Conservation (phyloP, 2,329 filamentous ascomycete species). For the Sarocladium brachiariae region DNA sequence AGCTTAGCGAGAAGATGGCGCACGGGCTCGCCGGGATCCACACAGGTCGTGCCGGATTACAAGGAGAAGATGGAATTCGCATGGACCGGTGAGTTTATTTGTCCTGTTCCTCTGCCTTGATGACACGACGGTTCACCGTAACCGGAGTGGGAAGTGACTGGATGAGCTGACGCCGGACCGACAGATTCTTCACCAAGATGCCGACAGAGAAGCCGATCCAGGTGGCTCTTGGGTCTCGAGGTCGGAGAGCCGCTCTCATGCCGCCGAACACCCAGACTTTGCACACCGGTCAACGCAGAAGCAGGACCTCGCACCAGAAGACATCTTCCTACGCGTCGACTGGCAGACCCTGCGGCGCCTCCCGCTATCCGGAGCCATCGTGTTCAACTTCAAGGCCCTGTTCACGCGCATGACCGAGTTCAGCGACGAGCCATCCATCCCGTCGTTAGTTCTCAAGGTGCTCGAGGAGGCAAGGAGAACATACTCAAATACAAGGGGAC, state of each 20-base stretch:
- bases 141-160: too few relatives aligned
- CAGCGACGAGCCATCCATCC: constrained; percentile 64
- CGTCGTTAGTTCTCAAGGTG: constrained; percentile 60
- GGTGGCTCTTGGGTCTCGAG: constrained; percentile 79
- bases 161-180: background rate
- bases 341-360: constrained; percentile 82
- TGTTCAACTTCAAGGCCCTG: constrained; percentile 85
- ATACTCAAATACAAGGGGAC: constrained; percentile 77
- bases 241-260: constrained; percentile 70
- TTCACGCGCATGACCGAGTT: constrained; percentile 71
- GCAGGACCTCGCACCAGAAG: constrained; percentile 45
- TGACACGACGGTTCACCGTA: too few relatives aligned
- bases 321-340: constrained; percentile 69
- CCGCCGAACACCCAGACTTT: constrained; percentile 62
- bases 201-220: constrained; percentile 70
- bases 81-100: constrained; percentile 62
- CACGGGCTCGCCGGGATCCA: constrained; percentile 66
- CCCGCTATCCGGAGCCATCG: constrained; percentile 65
- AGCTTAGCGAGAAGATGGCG: constrained; percentile 66
- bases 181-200: constrained; percentile 74
- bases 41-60: constrained; percentile 68
- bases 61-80: constrained; percentile 82
- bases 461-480: constrained; percentile 58
- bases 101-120: background rate
- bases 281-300: constrained; percentile 52